Evolutionary conservation across 768 basidiomycete genomes (phyloP).

Genomic region (Rhodosporidiobolus odoratus): DNA sequence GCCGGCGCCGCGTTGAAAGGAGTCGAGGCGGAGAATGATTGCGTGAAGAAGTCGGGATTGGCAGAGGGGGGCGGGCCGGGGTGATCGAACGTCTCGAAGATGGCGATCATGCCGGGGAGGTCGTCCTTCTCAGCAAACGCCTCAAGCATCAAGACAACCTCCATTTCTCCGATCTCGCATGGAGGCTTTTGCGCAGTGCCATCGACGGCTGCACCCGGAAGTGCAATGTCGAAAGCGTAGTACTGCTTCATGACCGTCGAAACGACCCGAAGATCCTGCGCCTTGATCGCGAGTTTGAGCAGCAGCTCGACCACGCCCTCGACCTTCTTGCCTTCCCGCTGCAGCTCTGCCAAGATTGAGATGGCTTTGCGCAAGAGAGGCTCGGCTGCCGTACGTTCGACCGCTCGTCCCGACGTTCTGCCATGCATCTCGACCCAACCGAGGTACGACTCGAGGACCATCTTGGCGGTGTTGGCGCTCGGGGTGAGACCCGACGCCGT

Average conservation of each 20-base stretch:
- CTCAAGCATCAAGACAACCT: slow-evolving; percentile 26
- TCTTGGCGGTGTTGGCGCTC: background rate
- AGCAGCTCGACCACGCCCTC: slow-evolving; percentile 6
- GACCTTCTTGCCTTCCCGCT: background rate
- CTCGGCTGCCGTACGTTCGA: slow-evolving; percentile 20
- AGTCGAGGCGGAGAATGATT: slow-evolving; percentile 7
- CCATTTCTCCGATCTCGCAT: slow-evolving; percentile 10
- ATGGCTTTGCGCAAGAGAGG: slow-evolving; percentile 25
- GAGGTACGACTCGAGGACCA: slow-evolving; percentile 18
- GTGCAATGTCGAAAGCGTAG: slow-evolving; percentile 29
- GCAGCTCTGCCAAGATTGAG: background rate
- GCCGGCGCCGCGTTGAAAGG: background rate
- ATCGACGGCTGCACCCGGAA: slow-evolving; percentile 25
- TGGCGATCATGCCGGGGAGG: slow-evolving; percentile 22
- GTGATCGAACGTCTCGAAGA: slow-evolving; percentile 30
- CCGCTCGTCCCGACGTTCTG: slow-evolving; percentile 2
- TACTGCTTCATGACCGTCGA: slow-evolving; percentile 15
- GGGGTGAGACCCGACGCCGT: slow-evolving; percentile 9
- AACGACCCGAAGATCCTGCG: slow-evolving; percentile 20
- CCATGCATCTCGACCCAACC: slow-evolving; percentile 35
- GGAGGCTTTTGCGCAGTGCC: background rate
- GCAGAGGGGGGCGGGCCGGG: background rate
- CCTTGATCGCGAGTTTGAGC: slow-evolving; percentile 21
- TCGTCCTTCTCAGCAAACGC: slow-evolving; percentile 24
- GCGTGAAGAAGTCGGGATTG: slow-evolving; percentile 13